A percentile compares a stretch with the other conserved stretches of the same genome.
These are phyloP conservation scores for Coemansia sp. DNA, from an alignment of 192 early-diverging fungal genomes.

Conservation along the genomic window DNA sequence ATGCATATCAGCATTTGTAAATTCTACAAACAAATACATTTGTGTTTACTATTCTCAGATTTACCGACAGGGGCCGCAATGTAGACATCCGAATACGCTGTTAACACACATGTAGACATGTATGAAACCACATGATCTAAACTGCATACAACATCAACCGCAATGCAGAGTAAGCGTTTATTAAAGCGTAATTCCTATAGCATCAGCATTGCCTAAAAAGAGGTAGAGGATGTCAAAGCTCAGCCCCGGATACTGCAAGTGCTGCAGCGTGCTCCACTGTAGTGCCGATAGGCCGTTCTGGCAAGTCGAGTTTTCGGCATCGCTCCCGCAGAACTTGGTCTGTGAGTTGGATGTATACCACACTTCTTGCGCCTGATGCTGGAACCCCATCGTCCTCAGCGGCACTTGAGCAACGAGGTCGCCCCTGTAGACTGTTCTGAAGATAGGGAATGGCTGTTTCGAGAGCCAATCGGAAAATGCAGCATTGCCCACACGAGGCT, in stretches of 20 bases:
- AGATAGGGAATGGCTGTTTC: constrained; percentile 5
- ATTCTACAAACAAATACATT: neutral
- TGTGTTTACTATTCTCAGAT: constrained; percentile 3
- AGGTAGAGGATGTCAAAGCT: constrained; percentile 12
- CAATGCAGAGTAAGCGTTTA: neutral
- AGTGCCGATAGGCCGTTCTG: neutral
- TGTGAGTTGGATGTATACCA: constrained; percentile 9
- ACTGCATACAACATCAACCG: neutral
- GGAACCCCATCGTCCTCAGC: constrained; percentile 8
- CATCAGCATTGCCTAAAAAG: constrained; percentile 2
- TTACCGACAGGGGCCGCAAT: neutral
- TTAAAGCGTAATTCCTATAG: neutral
- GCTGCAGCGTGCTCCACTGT: constrained; percentile 8
- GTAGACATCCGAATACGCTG: neutral
- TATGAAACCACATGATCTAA: neutral
- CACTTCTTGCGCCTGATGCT: constrained; percentile 24
- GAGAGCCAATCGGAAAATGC: constrained; percentile 30
- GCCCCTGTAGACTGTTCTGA: constrained; percentile 12
- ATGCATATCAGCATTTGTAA: constrained; percentile 3
- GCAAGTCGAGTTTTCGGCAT: constrained; percentile 6
- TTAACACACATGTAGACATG: neutral
- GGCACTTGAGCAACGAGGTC: constrained; percentile 21
- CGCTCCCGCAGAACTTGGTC: constrained; percentile 10
- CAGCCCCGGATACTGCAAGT: constrained; percentile 19
- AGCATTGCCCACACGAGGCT: constrained; percentile 46